A percentile compares a stretch with the other conserved stretches of the same genome.
phyloP scores from a whole-genome alignment of 2,329 filamentous ascomycete genomes.

The Ophiostoma sp. region DNA sequence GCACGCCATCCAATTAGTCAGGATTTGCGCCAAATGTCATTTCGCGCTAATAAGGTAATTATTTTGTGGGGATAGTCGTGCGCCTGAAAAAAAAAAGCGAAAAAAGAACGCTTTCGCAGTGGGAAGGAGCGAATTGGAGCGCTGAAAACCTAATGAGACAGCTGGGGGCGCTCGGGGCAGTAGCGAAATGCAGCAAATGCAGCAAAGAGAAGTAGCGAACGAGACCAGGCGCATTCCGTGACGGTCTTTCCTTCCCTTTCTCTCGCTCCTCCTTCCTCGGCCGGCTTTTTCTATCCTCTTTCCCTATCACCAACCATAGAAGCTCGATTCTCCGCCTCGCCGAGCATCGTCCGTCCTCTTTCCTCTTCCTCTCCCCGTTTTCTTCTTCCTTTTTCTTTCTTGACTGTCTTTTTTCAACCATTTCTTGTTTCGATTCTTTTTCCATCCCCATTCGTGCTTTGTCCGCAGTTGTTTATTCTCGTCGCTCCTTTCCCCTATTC shows the following conservation, averaged over 20 bases:
- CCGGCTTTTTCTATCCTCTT: conserved; percentile 16
- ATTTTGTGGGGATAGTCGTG: conserved; percentile 7
- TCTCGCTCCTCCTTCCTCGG: conserved; percentile 9
- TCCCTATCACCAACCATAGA: conserved; percentile 17
- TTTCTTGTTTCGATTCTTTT: conserved; percentile 3
- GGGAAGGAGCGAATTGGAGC: conserved; percentile 10
- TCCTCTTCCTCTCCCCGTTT: background rate
- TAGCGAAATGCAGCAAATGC: background rate
- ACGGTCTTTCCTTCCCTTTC: conserved; percentile 14
- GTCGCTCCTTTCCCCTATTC: conserved; percentile 23
- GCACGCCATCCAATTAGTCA: background rate
- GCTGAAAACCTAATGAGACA: conserved; percentile 1
- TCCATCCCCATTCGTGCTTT: background rate
- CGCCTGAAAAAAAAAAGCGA: conserved; percentile 16
- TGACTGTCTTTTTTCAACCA: background rate
- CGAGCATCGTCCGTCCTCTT: conserved; percentile 8
- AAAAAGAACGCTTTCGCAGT: background rate
- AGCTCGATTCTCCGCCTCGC: conserved; percentile 13
- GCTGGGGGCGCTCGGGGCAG: too few species aligned
- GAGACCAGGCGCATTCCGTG: conserved; percentile 11
- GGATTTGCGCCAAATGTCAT: background rate
- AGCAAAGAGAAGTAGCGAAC: background rate
- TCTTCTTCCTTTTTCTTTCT: conserved; percentile 10
- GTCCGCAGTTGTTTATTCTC: background rate
- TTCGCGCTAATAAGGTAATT: conserved; percentile 12